phyloP scores from a whole-genome alignment of 2,329 filamentous ascomycete species.

The Biscogniauxia mediterranea region DNA sequence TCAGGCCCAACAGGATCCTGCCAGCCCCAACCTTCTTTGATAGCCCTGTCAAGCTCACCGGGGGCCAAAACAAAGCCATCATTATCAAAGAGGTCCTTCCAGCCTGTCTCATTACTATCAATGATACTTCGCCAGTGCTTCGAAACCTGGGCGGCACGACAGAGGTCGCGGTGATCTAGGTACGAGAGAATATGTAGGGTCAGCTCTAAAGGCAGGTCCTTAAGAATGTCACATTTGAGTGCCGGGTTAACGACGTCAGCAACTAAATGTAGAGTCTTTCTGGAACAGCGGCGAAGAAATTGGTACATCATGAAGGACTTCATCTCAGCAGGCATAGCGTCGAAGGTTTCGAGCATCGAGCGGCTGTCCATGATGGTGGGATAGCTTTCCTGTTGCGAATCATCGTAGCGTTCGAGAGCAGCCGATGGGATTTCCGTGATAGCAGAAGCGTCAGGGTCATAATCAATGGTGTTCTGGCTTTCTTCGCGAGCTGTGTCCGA shows the following conservation, averaged over 20 bases:
- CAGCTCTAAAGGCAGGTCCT: constrained; percentile 79
- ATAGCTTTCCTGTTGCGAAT: constrained; percentile 27
- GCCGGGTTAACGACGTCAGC: constrained; percentile 91
- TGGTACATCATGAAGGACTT: constrained; percentile 98
- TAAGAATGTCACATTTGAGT: constrained; percentile 89
- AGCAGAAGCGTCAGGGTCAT: constrained; percentile 30
- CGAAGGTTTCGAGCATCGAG: constrained; percentile 83
- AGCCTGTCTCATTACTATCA: constrained; percentile 90
- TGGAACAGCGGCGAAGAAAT: constrained; percentile 80
- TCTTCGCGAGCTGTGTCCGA: constrained; percentile 37
- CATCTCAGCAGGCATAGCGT: constrained; percentile 85
- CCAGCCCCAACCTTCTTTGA: constrained; percentile 95
- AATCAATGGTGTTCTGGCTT: constrained; percentile 41
- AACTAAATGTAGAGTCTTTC: constrained; percentile 84
- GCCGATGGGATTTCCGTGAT: constrained; percentile 24
- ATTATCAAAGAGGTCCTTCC: constrained; percentile 86
- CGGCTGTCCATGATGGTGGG: constrained; percentile 72
- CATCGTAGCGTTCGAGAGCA: constrained; percentile 26
- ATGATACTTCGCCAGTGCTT: constrained; percentile 90
- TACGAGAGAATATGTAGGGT: constrained; percentile 85
- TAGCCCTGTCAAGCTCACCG: constrained; percentile 82
- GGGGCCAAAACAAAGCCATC: constrained; percentile 78
- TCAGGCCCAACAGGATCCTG: constrained; percentile 77
- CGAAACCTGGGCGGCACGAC: constrained; percentile 87
- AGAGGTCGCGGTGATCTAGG: constrained; percentile 81